Evolutionary conservation across 1,284 basidiomycete genomes (phyloP).

Genomic region (Pterulicium gracile): DNA sequence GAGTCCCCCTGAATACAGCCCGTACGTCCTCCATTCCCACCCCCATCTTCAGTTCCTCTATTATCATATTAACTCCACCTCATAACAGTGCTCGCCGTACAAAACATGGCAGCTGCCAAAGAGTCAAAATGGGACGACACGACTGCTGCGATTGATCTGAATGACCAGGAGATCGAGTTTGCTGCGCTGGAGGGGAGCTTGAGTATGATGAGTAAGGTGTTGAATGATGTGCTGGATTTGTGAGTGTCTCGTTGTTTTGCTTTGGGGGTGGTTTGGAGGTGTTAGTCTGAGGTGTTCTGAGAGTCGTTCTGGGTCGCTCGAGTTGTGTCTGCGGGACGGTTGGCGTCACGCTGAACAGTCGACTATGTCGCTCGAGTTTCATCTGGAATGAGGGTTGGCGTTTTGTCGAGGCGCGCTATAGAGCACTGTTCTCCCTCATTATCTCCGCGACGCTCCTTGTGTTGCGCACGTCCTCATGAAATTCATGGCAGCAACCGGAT

Average conservation of each 20-base stretch:
- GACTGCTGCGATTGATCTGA: slow-evolving; percentile 29
- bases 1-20: slow-evolving; percentile 68
- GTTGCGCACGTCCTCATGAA: too few relatives aligned
- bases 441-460: background rate
- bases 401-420: slow-evolving; percentile 5
- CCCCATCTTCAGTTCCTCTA: background rate
- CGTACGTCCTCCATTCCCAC: slow-evolving; percentile 29
- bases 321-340: too few relatives aligned
- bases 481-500: slow-evolving; percentile 63
- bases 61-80: slow-evolving; percentile 10
- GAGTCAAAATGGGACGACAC: slow-evolving; percentile 27
- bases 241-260: slow-evolving; percentile 21
- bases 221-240: slow-evolving; percentile 86
- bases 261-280: too few relatives aligned
- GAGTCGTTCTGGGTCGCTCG: too few relatives aligned
- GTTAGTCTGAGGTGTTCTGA: too few relatives aligned
- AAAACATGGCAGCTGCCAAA: slow-evolving; percentile 35
- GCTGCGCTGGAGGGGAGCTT: slow-evolving; percentile 51
- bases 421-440: slow-evolving; percentile 3
- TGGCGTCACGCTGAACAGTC: too few relatives aligned
- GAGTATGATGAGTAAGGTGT: slow-evolving; percentile 64
- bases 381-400: too few relatives aligned
- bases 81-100: slow-evolving; percentile 47
- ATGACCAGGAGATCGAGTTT: slow-evolving; percentile 44
- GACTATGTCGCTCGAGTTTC: too few relatives aligned